phyloP scores from a whole-genome alignment of 805 yeast genomes.

The Barnettozyma populi region DNA sequence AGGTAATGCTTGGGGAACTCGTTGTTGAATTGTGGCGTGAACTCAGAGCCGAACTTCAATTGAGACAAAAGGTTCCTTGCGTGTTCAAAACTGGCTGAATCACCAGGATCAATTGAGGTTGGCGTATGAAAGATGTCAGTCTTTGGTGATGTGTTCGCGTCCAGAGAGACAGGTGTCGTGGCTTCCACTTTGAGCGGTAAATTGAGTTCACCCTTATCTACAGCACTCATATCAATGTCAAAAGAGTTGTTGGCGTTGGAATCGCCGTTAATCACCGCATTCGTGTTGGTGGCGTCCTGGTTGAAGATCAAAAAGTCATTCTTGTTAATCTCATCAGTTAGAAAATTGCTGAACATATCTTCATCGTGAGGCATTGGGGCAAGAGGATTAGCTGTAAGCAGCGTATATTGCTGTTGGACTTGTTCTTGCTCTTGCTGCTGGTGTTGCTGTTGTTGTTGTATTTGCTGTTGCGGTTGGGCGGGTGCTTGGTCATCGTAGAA shows the following conservation, averaged over 20 bases:
- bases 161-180: slow-evolving; percentile 16
- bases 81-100: slow-evolving; percentile 18
- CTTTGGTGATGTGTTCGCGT: slow-evolving; percentile 5
- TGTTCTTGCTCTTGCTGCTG: neutral
- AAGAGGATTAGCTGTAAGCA: neutral
- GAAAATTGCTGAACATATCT: slow-evolving; percentile 20
- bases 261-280: neutral
- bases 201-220: neutral
- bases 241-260: neutral
- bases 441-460: neutral
- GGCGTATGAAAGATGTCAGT: slow-evolving; percentile 18
- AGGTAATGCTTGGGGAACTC: slow-evolving; percentile 26
- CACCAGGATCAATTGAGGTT: slow-evolving; percentile 9
- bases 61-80: slow-evolving; percentile 22
- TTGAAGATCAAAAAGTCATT: slow-evolving; percentile 19
- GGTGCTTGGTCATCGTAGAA: slow-evolving; percentile 18
- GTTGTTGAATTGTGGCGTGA: slow-evolving; percentile 18
- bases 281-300: slow-evolving; percentile 5
- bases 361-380: slow-evolving; percentile 15
- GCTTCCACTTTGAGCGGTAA: slow-evolving; percentile 5
- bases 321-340: slow-evolving; percentile 23
- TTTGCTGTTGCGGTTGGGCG: slow-evolving; percentile 1
- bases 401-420: neutral
- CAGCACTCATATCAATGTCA: neutral
- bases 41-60: slow-evolving; percentile 24